A percentile compares a stretch with the other conserved stretches of the same genome.
These are phyloP conservation scores for Fraxinus dipetala DNA, from an alignment of 305 asterid genomes.

Conservation along the genomic window DNA sequence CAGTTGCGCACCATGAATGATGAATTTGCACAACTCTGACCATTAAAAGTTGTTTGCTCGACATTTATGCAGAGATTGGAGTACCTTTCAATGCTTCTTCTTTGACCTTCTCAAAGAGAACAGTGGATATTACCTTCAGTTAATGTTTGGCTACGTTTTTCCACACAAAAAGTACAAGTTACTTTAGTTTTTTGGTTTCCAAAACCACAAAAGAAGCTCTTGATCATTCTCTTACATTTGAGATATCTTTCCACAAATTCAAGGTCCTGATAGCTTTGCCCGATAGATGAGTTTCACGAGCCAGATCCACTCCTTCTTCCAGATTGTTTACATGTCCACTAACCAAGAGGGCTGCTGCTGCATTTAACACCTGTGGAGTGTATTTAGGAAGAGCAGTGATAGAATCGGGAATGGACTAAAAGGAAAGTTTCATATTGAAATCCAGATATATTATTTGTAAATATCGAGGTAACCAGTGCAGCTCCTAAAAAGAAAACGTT, in stretches of 20 bases:
- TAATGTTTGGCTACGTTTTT: not conserved
- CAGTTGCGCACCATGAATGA: not conserved
- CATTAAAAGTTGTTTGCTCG: not conserved
- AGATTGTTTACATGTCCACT: constrained; percentile 58
- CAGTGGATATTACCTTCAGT: not conserved
- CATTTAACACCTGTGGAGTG: constrained; percentile 62
- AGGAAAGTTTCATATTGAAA: not conserved
- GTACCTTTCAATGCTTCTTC: constrained; percentile 21
- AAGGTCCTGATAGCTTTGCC: constrained; percentile 76
- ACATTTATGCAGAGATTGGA: constrained; percentile 26
- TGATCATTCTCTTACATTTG: constrained; percentile 47
- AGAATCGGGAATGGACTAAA: not conserved
- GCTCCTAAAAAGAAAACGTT: not conserved
- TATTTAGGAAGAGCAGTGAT: not conserved
- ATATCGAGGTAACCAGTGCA: not conserved
- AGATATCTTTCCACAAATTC: constrained; percentile 56
- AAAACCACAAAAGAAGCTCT: not conserved
- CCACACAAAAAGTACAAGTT: not conserved
- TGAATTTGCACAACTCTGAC: not conserved
- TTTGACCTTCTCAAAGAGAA: constrained; percentile 45
- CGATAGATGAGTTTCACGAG: constrained; percentile 56
- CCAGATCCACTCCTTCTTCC: constrained; percentile 65
- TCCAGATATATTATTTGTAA: not conserved
- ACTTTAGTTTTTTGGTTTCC: not conserved
- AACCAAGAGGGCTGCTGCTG: constrained; percentile 84